A percentile compares a stretch with the other conserved stretches of the same genome.
These are phyloP conservation scores for Blastobotrys ciferrii DNA, from an alignment of 1,139 yeast genomes.

Conservation along the genomic window DNA sequence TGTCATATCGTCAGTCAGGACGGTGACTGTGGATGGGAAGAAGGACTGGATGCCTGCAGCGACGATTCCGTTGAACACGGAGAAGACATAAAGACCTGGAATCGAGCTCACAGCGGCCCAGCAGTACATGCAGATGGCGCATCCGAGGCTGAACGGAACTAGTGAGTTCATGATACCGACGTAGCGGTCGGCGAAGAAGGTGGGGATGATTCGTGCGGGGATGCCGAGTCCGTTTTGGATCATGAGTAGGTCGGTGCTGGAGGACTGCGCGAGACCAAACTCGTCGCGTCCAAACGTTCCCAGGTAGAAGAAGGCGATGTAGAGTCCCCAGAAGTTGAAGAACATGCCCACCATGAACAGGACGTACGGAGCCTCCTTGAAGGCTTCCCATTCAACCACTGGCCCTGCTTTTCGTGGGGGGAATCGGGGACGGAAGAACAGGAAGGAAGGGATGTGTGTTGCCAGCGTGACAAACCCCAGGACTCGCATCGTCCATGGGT, in stretches of 20 bases:
- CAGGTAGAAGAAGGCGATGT: constrained; percentile 42
- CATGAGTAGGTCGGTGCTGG: constrained; percentile 39
- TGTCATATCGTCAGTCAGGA: constrained; percentile 49
- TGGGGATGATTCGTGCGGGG: constrained; percentile 51
- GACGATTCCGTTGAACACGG: constrained; percentile 50
- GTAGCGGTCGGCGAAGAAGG: constrained; percentile 43
- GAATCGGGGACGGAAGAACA: constrained; percentile 33
- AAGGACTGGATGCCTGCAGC: constrained; percentile 46
- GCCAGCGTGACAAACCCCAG: constrained; percentile 33
- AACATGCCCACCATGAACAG: constrained; percentile 27
- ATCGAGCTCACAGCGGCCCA: constrained; percentile 43
- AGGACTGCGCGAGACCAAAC: constrained; percentile 24
- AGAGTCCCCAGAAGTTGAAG: constrained; percentile 38
- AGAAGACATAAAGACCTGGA: constrained; percentile 43
- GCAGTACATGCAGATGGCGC: constrained; percentile 34
- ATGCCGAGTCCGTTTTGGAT: constrained; percentile 50
- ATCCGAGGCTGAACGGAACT: constrained; percentile 30
- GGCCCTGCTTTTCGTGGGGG: constrained; percentile 16
- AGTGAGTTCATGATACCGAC: constrained; percentile 47
- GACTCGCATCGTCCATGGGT: constrained; percentile 6
- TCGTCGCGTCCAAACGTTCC: constrained; percentile 32
- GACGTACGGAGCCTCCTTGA: constrained; percentile 23
- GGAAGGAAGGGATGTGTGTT: constrained; percentile 24
- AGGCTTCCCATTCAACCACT: constrained; percentile 20
- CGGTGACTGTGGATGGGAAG: constrained; percentile 44